A percentile compares a stretch with the other conserved stretches of the same genome.
Conservation (phyloP, 306 rosid species). For the Vigna mungo region DNA sequence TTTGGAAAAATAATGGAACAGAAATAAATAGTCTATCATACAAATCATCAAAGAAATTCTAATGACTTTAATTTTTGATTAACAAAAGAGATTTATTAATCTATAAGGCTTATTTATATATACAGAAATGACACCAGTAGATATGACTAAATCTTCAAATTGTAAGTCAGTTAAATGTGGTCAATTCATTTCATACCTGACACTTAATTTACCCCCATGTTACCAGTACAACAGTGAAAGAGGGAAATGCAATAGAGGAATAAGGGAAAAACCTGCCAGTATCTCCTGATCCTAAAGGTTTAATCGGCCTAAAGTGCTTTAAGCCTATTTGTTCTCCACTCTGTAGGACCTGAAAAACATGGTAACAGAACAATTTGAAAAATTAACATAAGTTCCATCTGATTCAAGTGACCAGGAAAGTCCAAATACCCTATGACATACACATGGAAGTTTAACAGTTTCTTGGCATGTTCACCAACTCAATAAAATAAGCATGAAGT, state of each 20-base stretch:
- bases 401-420: conserved; percentile 30
- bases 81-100: background rate
- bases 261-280: conserved; percentile 77
- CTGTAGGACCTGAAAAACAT: conserved; percentile 68
- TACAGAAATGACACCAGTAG: background rate
- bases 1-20: background rate
- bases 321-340: conserved; percentile 79
- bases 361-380: conserved; percentile 32
- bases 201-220: background rate
- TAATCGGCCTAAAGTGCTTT: conserved; percentile 87
- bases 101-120: background rate
- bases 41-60: conserved; percentile 4
- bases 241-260: conserved; percentile 20
- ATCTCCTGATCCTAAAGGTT: conserved; percentile 94
- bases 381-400: conserved; percentile 13
- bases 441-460: background rate
- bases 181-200: conserved; percentile 20
- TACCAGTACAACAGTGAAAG: conserved; percentile 16
- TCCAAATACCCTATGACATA: conserved; percentile 13
- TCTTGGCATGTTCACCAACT: conserved; percentile 22
- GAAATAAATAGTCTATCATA: background rate
- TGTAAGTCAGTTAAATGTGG: background rate
- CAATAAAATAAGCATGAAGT: conserved; percentile 2
- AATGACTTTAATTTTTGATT: conserved; percentile 8
- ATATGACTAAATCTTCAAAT: background rate